These are phyloP conservation scores for Thymus mandschuricus DNA, from an alignment of 257 asterid species.

Conservation along the genomic window DNA sequence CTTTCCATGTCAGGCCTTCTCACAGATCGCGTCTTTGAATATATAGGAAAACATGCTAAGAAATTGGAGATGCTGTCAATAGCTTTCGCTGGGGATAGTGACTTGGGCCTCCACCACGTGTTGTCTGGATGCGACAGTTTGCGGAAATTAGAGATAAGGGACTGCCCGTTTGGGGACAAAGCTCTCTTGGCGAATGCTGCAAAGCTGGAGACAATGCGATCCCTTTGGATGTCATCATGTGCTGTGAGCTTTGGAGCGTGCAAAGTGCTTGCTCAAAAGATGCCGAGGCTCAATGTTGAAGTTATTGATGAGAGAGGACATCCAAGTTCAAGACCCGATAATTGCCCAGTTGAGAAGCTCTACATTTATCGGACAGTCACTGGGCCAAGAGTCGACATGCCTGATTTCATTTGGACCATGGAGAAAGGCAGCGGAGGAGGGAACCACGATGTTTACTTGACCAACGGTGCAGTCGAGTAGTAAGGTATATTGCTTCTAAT, in stretches of 20 bases:
- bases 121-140: constrained; percentile 83
- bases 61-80: constrained; percentile 88
- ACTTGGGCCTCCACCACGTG: constrained; percentile 80
- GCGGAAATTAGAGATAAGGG: constrained; percentile 85
- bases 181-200: constrained; percentile 87
- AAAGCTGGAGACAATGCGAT: constrained; percentile 97
- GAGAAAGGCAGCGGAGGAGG: constrained; percentile 37
- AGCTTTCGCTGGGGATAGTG: constrained; percentile 90
- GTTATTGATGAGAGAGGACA: constrained; percentile 87
- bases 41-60: constrained; percentile 74
- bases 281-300: constrained; percentile 84
- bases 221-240: constrained; percentile 99
- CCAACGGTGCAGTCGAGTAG: constrained; percentile 1
- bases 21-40: constrained; percentile 70
- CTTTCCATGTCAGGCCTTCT: constrained; percentile 82
- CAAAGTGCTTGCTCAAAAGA: constrained; percentile 69
- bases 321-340: constrained; percentile 65
- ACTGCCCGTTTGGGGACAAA: constrained; percentile 90
- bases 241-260: constrained; percentile 87
- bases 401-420: constrained; percentile 77
- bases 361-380: constrained; percentile 76
- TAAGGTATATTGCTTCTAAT: constrained; percentile 46
- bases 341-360: constrained; percentile 72
- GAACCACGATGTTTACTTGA: constrained; percentile 38
- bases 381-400: constrained; percentile 79